A percentile compares a stretch with the other conserved stretches of the same genome.
Evolutionary conservation across 2,329 filamentous ascomycete genomes (phyloP).

Genomic region (Cryphonectria parasitica): DNA sequence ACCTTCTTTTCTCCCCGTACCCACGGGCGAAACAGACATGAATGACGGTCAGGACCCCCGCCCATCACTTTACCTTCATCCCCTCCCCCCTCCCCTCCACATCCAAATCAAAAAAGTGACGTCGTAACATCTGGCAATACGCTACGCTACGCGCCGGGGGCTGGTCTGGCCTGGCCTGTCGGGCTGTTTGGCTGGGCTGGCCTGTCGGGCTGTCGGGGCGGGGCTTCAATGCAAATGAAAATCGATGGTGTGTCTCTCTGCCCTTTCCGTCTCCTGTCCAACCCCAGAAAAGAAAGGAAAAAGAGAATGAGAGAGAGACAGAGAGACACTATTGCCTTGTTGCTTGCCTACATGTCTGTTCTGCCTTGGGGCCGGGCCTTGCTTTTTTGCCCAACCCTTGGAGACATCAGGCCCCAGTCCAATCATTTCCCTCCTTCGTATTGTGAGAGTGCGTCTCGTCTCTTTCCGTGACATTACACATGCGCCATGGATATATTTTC

Average conservation of each 20-base stretch:
- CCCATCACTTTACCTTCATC: background rate
- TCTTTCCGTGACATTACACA: background rate
- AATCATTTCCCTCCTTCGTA: background rate
- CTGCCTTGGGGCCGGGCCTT: too few species aligned
- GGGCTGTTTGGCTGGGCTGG: too few species aligned
- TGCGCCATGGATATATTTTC: background rate
- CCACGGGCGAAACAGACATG: background rate
- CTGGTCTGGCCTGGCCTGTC: background rate
- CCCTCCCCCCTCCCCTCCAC: background rate
- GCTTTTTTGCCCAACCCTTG: too few species aligned
- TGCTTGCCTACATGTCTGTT: too few species aligned
- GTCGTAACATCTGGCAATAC: slow-evolving; percentile 7
- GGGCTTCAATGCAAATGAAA: background rate
- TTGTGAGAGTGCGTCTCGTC: background rate
- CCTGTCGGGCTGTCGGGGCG: background rate
- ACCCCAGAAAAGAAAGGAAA: background rate
- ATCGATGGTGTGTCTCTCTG: background rate
- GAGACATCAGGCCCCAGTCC: too few species aligned
- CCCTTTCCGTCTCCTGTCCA: too few species aligned
- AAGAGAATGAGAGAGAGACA: too few species aligned
- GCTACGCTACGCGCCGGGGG: slow-evolving; percentile 13
- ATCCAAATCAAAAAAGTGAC: background rate
- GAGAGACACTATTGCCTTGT: background rate
- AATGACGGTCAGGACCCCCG: background rate
- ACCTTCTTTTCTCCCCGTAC: slow-evolving; percentile 13